Evolutionary conservation across 176 grass and related monocot genomes (phyloP).

Genomic region (Cenchrus purpureus): DNA sequence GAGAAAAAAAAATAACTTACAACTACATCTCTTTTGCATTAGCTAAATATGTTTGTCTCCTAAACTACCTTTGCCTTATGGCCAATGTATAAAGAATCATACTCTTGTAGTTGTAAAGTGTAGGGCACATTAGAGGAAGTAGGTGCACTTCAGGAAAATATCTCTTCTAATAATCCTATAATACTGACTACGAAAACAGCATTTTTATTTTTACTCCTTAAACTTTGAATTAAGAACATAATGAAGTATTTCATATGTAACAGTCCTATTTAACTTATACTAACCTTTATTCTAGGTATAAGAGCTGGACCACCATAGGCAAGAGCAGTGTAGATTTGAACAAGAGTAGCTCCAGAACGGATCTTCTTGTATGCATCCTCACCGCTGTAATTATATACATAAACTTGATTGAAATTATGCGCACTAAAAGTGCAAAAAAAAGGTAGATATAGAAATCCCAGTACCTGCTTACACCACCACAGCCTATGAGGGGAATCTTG

Average conservation of each 20-base stretch:
- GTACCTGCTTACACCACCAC: constrained; percentile 92
- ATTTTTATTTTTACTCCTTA: neutral
- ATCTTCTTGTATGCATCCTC: constrained; percentile 99
- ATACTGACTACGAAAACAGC: neutral
- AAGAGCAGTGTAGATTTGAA: constrained; percentile 92
- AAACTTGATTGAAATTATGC: constrained; percentile 30
- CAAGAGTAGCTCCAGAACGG: constrained; percentile 82
- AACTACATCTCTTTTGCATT: neutral
- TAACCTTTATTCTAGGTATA: constrained; percentile 93
- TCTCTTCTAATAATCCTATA: neutral
- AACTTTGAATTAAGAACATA: neutral
- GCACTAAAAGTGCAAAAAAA: constrained; percentile 1
- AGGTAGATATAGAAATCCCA: constrained; percentile 21
- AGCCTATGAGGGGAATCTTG: constrained; percentile 88
- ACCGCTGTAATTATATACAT: constrained; percentile 54
- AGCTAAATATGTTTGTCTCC: neutral
- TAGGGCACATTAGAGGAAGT: neutral
- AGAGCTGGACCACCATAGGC: constrained; percentile 87
- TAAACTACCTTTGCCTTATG: neutral
- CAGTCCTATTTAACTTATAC: constrained; percentile 18
- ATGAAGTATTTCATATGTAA: neutral
- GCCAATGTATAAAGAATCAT: neutral
- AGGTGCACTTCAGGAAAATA: neutral
- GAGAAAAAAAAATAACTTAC: neutral
- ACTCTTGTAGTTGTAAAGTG: neutral